Conservation (phyloP, 495 filamentous ascomycete species). For the Neurospora sublineolata region DNA sequence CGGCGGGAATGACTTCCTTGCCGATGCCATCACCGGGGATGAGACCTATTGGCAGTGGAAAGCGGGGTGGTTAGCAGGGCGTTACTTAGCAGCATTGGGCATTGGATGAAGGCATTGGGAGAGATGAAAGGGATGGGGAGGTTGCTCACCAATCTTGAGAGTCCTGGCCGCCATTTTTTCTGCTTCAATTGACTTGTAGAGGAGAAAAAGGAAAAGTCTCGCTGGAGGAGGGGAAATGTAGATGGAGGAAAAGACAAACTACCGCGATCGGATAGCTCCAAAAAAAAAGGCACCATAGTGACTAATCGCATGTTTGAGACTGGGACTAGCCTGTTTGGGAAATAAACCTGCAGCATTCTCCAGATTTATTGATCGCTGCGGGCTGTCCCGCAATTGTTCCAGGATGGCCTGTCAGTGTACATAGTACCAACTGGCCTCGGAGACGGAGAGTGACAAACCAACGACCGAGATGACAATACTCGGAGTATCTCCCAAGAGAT, state of each 20-base stretch:
- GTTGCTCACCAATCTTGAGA: conserved; percentile 45
- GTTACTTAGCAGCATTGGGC: neutral
- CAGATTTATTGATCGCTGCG: neutral
- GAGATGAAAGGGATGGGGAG: conserved; percentile 2
- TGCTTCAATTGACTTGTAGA: conserved; percentile 16
- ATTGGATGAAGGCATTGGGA: neutral
- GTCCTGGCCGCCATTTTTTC: conserved; percentile 42
- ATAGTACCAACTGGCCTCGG: neutral
- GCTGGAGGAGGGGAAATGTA: neutral
- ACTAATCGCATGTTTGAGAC: neutral
- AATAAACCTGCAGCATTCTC: neutral
- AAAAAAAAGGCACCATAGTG: neutral
- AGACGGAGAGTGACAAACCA: neutral
- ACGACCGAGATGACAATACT: neutral
- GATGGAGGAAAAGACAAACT: neutral
- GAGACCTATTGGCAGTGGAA: conserved; percentile 49
- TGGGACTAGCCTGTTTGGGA: neutral
- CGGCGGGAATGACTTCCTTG: conserved; percentile 94
- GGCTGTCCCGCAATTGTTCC: neutral
- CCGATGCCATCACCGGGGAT: conserved; percentile 98
- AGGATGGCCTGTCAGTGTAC: neutral
- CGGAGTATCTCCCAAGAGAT: neutral
- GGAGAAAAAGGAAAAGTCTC: neutral
- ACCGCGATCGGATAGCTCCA: neutral
- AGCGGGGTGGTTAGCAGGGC: neutral